Evolutionary conservation across 73 alveolate species (phyloP), one percentile per base, ranked within the genome.

Genomic region (Paramecium caudatum): DNA sequence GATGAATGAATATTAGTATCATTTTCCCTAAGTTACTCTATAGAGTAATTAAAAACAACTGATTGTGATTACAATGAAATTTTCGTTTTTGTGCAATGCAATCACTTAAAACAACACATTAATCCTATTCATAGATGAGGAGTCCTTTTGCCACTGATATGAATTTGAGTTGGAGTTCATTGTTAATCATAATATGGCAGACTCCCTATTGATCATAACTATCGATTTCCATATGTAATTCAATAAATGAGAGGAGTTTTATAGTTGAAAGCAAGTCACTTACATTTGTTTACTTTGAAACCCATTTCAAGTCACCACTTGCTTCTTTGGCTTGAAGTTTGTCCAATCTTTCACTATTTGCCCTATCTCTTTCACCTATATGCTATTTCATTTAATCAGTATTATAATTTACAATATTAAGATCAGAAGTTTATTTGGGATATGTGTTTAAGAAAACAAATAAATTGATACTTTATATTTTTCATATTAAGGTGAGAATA

Each of bases 271-370:
- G 7, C 1, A 55, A 10, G 23, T 55, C 17, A 55, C 30, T 5
- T 27, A 15, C 9, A 55, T 55, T 55, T 0, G 80, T 37, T 27
- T 10, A 55, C 30, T 55, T 55, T 17, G 30, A 55, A 16, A 55
- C 80, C 80, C 80, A 55, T 55, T 5, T 27, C 30, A 55, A 55
- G 30, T 55, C 30, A 23, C 8, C 80, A 55, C 30, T 55, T 55
- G 80, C 8, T 55, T 55, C 80, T 10, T 55, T 55, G 80, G 30
- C n/a, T 55, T 55, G 30, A 55, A 55, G 23, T 55, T 55, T 55
- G 46, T 55, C 8, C 17, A 55, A 55, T 27, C 23, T 17, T 23
- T 23, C 80, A 9, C 1, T 27, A 55, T 55, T n/a, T n/a, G n/a
- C n/a, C n/a, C n/a, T n/a, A n/a, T n/a, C n/a, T n/a, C n/a, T n/a